These are phyloP conservation scores for Leccinum ochraceum DNA, from an alignment of 768 basidiomycete genomes.

Conservation along the genomic window DNA sequence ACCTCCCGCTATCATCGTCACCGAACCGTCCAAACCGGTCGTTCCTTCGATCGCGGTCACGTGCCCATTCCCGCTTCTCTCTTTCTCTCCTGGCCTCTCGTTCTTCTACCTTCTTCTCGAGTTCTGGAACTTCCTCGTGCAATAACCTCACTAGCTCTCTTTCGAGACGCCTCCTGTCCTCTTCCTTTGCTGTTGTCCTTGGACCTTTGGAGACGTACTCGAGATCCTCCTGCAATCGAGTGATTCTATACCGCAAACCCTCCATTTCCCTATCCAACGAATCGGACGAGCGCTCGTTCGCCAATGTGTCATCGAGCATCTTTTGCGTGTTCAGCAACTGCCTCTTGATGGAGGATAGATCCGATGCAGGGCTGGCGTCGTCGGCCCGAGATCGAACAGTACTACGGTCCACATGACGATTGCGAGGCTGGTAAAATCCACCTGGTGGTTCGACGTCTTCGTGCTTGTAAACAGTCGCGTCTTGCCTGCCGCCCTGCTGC, in stretches of 20 bases:
- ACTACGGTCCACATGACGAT: conserved; percentile 83
- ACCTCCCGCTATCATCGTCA: conserved; percentile 38
- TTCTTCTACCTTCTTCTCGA: conserved; percentile 82
- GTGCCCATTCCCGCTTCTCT: conserved; percentile 76
- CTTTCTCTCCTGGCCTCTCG: conserved; percentile 73
- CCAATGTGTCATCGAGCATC: conserved; percentile 73
- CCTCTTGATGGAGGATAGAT: conserved; percentile 86
- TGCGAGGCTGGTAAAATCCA: conserved; percentile 76
- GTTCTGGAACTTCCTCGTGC: conserved; percentile 90
- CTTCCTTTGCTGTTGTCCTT: conserved; percentile 70
- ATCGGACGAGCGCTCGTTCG: conserved; percentile 82
- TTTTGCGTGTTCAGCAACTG: conserved; percentile 76
- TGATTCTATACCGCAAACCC: conserved; percentile 82
- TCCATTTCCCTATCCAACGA: conserved; percentile 72
- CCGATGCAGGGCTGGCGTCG: conserved; percentile 58
- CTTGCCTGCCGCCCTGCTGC: conserved; percentile 57
- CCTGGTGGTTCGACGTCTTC: conserved; percentile 57
- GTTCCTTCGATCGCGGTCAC: conserved; percentile 84
- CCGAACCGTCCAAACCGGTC: conserved; percentile 74
- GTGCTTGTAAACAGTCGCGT: conserved; percentile 94
- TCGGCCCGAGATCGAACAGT: conserved; percentile 76
- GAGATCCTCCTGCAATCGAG: conserved; percentile 86
- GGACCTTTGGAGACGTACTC: conserved; percentile 83
- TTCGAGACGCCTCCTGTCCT: conserved; percentile 84
- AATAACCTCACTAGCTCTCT: conserved; percentile 81